Base-by-base conservation (phyloP, 495 filamentous ascomycete species). In the Niebla homalea region DNA sequence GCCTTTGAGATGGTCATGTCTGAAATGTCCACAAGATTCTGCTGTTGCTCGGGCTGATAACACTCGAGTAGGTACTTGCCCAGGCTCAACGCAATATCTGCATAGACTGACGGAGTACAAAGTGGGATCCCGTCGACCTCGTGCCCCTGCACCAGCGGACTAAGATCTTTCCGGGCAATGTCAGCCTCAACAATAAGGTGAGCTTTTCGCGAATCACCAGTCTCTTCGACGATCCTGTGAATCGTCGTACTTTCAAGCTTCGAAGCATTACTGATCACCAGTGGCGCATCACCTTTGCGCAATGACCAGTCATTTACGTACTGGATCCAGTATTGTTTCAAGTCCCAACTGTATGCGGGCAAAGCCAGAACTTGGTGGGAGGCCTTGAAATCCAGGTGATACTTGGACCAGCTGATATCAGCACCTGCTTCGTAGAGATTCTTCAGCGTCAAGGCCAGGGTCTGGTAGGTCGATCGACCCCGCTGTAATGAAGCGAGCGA, bases 301-400 rank as follows among this genome's bases (percentile, higher is more conserved):
- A 70, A 50, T 4, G 42, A 66, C 62, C 64, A 70, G 46, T 65
- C 56, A 46, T 78, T 71, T 5, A 67, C 68, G 60, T 84, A 84
- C 48, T 76, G 67, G 26, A 84, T 70, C 84, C 84, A 87, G 64
- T 83, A 85, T 52, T 78, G 70, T 64, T 84, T 85, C 10, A 75
- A 60, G 41, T 87, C 80, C 60, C 76, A 88, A 1, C 69, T 69
- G 52, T 88, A 88, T 11, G 72, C 60, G 19, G 84, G 84, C 2
- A 87, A 71, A 12, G 72, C 61, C 0, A 85, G 56, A n/a, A 84
- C 64, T n/a, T 69, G 63, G 8, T 77, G 69, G 25, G 70, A 72
- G 10, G 65, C 53, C 20, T 61, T 53, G 58, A 81, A 85, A 57
- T 81, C 75, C 12, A 68, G 62, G 63, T 84, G 80, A 57, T 75